These are phyloP conservation scores for Quercus rubra DNA, from an alignment of 306 rosid genomes.

Conservation along the genomic window DNA sequence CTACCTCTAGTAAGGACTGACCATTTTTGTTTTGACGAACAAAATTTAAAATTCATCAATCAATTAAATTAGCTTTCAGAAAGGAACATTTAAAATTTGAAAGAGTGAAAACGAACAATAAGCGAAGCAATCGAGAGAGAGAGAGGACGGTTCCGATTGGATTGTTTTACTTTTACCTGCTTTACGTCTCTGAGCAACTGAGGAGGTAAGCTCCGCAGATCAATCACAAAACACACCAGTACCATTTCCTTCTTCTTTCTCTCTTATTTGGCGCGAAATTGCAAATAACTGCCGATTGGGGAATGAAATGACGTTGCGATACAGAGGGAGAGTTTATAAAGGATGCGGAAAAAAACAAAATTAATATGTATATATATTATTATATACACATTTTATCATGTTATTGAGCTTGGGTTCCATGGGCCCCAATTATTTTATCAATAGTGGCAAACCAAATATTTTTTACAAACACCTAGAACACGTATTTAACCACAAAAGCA, in stretches of 20 bases:
- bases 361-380: no score
- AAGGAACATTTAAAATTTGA: background rate
- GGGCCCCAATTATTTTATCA: no score
- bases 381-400: no score
- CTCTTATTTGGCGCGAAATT: constrained; percentile 36
- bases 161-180: constrained; percentile 49
- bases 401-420: no score
- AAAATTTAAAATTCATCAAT: constrained; percentile 15
- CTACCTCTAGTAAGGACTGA: constrained; percentile 71
- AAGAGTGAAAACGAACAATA: background rate
- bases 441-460: no score
- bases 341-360: no score
- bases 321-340: no score
- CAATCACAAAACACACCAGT: constrained; percentile 63
- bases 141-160: background rate
- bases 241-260: constrained; percentile 44
- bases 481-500: no score
- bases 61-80: background rate
- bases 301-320: no score
- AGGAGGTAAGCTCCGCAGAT: constrained; percentile 61
- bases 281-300: background rate
- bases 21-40: constrained; percentile 6
- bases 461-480: no score
- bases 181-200: constrained; percentile 48
- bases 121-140: background rate